Base-by-base conservation (phyloP, 305 asterid species). In the Fraxinus paxiana region DNA sequence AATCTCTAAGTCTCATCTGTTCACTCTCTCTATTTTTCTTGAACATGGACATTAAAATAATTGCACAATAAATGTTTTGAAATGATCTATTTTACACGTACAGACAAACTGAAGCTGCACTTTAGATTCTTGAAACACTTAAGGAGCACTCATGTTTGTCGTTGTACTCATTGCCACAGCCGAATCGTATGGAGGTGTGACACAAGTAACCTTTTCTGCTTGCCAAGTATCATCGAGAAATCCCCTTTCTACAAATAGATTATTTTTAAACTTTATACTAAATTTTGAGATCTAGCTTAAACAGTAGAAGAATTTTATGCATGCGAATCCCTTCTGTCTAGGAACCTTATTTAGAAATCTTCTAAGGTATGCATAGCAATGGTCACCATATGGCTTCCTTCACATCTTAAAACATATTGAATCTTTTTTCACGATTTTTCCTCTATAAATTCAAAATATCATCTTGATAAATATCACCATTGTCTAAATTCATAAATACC, bases 401-500 rank as follows among this genome's bases (percentile, higher is more conserved):
- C 1, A 59, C 69, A 20, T 2, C 69, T 59, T 59, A 59, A 59
- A 59, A 20, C 24, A 59, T 20, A 54, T 59, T 59, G 30, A 59
- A 20, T 59, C 30, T 2, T 59, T 59, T 20, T 8, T 65, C 6
- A 2, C 31, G 0, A 65, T 65, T 26, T 63, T 65, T 65, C 31
- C 72, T 26, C 72, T 24, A 65, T 26, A 70, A 13, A 13, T 70
- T 30, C 75, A 5, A 31, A 67, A 15, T 8, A 65, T 26, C 72
- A 26, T 65, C 70, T 22, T 61, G 70, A 61, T 61, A 65, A 65
- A 26, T 65, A 67, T 12, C 20, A 26, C 7, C 10, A 70, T 17
- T 12, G 30, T 34, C 17, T 33, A 65, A 17, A 67, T 78, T 80
- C 15, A 59, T 30, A 69, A 61, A 65, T 87, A 94, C 99, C 99